Conservation (phyloP, 2,329 filamentous ascomycete genomes). For the Tolypocladium cylindrosporum region DNA sequence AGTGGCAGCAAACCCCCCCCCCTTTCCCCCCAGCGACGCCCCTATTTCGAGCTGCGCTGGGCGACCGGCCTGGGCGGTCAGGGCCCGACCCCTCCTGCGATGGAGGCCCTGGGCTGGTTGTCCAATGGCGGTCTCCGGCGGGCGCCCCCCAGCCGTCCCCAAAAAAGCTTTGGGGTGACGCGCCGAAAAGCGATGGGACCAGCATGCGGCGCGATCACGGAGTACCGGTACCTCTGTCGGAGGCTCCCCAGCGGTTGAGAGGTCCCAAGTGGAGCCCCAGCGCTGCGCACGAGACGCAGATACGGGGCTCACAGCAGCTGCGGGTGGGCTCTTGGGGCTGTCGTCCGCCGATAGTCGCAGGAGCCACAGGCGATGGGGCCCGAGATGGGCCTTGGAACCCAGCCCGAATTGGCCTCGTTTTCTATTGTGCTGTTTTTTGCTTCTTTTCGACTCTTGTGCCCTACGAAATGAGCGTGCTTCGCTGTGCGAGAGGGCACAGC, state of each 20-base stretch:
- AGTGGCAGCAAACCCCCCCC: not conserved
- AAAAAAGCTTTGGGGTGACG: conserved; percentile 11
- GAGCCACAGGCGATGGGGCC: not conserved
- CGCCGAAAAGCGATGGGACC: conserved; percentile 1
- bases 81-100: not conserved
- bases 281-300: not conserved
- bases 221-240: not conserved
- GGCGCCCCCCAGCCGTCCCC: not conserved
- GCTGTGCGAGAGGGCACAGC: not conserved
- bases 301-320: not conserved
- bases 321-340: not conserved
- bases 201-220: not conserved
- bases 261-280: not conserved
- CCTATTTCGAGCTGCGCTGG: not conserved
- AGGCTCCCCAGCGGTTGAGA: conserved; percentile 1
- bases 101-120: not conserved
- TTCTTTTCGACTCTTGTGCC: not conserved
- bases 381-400: not conserved
- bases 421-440: not conserved
- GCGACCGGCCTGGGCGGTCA: not conserved
- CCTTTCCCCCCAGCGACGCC: not conserved
- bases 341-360: not conserved
- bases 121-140: not conserved
- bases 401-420: not conserved
- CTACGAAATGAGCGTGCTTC: not conserved